A percentile compares a stretch with the other conserved stretches of the same genome.
Conservation (phyloP, 768 basidiomycete genomes). For the Pholiota molesta region DNA sequence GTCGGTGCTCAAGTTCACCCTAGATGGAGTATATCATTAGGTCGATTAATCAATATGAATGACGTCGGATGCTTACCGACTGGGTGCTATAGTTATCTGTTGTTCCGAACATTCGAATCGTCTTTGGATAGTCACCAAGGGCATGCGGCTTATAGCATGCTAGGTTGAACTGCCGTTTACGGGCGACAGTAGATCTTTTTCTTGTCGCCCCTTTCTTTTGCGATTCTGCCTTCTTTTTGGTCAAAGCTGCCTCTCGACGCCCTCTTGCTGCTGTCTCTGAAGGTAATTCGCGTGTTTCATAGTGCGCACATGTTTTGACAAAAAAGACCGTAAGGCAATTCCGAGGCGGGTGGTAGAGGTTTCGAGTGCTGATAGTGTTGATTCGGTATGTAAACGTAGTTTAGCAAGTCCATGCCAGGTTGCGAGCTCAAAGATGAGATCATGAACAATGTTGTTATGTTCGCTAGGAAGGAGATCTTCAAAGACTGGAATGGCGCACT, state of each 20-base stretch:
- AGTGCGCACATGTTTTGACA: slow-evolving; percentile 19
- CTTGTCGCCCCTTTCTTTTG: not conserved
- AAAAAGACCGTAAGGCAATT: slow-evolving; percentile 25
- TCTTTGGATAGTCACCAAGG: slow-evolving; percentile 14
- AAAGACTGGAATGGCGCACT: slow-evolving; percentile 37
- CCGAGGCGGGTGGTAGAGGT: slow-evolving; percentile 32
- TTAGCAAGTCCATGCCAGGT: slow-evolving; percentile 42
- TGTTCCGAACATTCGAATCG: slow-evolving; percentile 18
- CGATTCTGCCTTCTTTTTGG: slow-evolving; percentile 17
- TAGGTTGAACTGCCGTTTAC: slow-evolving; percentile 15
- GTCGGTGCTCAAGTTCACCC: slow-evolving; percentile 21
- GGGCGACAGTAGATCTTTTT: not conserved
- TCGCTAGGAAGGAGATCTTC: slow-evolving; percentile 36
- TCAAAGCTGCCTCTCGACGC: slow-evolving; percentile 16
- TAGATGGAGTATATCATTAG: not conserved
- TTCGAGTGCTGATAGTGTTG: slow-evolving; percentile 30
- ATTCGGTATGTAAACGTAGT: slow-evolving; percentile 35
- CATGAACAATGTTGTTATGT: slow-evolving; percentile 28
- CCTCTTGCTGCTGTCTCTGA: slow-evolving; percentile 24
- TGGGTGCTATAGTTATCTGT: slow-evolving; percentile 19
- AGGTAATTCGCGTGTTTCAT: slow-evolving; percentile 25
- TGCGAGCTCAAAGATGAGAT: slow-evolving; percentile 31
- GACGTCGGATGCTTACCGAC: slow-evolving; percentile 1
- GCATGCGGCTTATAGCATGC: slow-evolving; percentile 23
- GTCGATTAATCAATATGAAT: not conserved